Percentiles rank a stretch among this genome's conserved stretches.
Evolutionary conservation across 176 grass and related monocot genomes (phyloP).

Genomic region (Elymus sibiricus): DNA sequence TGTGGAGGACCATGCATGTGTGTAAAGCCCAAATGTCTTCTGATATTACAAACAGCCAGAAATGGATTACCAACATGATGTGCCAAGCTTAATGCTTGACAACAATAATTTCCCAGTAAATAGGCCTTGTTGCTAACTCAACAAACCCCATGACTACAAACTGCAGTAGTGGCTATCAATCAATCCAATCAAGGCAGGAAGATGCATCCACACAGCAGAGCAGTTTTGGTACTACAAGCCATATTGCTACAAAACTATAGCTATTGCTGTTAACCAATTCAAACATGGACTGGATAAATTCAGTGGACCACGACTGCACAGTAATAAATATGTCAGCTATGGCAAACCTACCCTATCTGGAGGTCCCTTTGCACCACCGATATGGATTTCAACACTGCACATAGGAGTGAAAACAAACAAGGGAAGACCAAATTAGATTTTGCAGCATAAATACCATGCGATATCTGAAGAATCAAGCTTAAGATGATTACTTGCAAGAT

Average conservation of each 20-base stretch:
- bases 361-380: constrained; percentile 83
- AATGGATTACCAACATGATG: constrained; percentile 4
- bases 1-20: neutral
- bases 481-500: constrained; percentile 85
- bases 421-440: constrained; percentile 12
- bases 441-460: neutral
- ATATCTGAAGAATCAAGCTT: constrained; percentile 10
- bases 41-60: neutral
- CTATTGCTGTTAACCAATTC: constrained; percentile 18
- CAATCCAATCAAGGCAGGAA: constrained; percentile 18
- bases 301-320: neutral
- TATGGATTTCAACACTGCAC: constrained; percentile 84
- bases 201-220: neutral
- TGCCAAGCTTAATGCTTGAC: neutral
- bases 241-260: neutral
- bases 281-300: constrained; percentile 3
- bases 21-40: neutral
- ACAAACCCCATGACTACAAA: neutral
- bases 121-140: constrained; percentile 1
- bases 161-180: neutral
- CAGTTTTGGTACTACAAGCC: neutral
- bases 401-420: constrained; percentile 23
- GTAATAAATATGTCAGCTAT: neutral
- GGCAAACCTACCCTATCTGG: constrained; percentile 62
- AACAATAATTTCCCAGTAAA: neutral